Base-by-base conservation (phyloP, 1,284 basidiomycete genomes). In the Erythrobasidium hasegawianum region DNA sequence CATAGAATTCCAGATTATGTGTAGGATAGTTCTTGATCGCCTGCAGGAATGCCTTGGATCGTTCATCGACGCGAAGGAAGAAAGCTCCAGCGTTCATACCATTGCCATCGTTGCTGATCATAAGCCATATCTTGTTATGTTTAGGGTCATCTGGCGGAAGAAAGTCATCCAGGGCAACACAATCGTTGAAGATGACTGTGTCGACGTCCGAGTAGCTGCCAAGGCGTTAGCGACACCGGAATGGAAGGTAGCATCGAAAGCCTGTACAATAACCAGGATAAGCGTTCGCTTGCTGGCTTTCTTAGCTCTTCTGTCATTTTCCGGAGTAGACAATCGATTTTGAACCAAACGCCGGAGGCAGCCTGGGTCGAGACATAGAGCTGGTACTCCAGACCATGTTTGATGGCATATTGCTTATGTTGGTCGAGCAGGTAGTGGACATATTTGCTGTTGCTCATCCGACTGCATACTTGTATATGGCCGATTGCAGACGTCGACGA, bases 241-340 rank as follows among this genome's bases (percentile, higher is more conserved):
- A 33, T 4, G 33, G 4, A 11, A 33, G 5, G 33, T 5, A 33
- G 11, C 33, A 33, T 5, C n/a, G 13, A 41, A 22, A 40, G 27
- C 14, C 39, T 38, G n/a, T 26, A 57, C 55, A 57, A 57, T n/a
- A 57, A n/a, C 55, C 55, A 57, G 11, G 27, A 27, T 20, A 41
- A 14, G 1, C 55, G 7, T 8, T 57, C 27, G 7, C 10, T 41
- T 22, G 11, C 20, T 2, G 14, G 16, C 38, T 57, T 57, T 20
- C 13, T 40, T 16, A 57, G 18, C 24, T 57, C 55, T 26, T 33
- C 18, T 39, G 29, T 38, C 2, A 57, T 14, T 20, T 33, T 57
- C 2, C 40, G n/a, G 11, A n/a, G 26, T 2, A 41, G 10, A 18
- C 27, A 26, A 16, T 39, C 27, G n/a, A 40, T 41, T 26, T 57